phyloP scores from a whole-genome alignment of 768 basidiomycete genomes.

The Porphyrellus cyaneotinctus region DNA sequence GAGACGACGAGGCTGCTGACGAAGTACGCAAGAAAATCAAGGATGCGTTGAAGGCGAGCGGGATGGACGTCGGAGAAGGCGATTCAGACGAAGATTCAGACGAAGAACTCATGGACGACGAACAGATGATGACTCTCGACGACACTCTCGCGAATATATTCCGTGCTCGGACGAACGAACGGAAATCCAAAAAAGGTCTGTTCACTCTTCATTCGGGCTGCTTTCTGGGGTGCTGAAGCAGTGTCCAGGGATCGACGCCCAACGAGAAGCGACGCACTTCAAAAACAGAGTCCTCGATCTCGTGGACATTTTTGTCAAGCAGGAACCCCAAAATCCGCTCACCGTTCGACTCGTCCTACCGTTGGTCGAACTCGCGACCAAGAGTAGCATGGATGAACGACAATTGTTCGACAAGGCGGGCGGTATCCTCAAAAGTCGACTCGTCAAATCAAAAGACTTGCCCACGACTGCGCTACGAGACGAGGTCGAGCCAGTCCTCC shows the following conservation, averaged over 20 bases:
- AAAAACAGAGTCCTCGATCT: conserved; percentile 94
- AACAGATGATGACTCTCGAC: conserved; percentile 97
- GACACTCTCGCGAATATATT: conserved; percentile 88
- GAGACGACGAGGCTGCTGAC: conserved; percentile 41
- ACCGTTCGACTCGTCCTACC: conserved; percentile 67
- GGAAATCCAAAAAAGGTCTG: conserved; percentile 64
- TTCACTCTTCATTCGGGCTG: neutral
- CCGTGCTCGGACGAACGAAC: conserved; percentile 57
- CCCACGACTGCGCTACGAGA: conserved; percentile 35
- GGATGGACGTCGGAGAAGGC: conserved; percentile 49
- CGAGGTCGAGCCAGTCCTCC: conserved; percentile 45
- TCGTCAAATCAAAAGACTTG: conserved; percentile 70
- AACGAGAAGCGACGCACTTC: conserved; percentile 91
- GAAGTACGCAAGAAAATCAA: conserved; percentile 68
- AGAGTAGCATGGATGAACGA: conserved; percentile 68
- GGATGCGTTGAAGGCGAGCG: conserved; percentile 57
- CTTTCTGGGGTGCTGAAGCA: neutral
- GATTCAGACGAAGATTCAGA: conserved; percentile 50
- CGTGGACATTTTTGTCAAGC: conserved; percentile 80
- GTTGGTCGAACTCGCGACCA: conserved; percentile 68
- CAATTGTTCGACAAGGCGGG: conserved; percentile 88
- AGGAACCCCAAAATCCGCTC: conserved; percentile 70
- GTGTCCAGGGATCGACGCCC: conserved; percentile 54
- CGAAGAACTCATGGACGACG: conserved; percentile 86
- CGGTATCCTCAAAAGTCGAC: conserved; percentile 68